These are phyloP conservation scores for Beauveria sp. DNA, from an alignment of 2,329 filamentous ascomycete genomes.

Conservation along the genomic window DNA sequence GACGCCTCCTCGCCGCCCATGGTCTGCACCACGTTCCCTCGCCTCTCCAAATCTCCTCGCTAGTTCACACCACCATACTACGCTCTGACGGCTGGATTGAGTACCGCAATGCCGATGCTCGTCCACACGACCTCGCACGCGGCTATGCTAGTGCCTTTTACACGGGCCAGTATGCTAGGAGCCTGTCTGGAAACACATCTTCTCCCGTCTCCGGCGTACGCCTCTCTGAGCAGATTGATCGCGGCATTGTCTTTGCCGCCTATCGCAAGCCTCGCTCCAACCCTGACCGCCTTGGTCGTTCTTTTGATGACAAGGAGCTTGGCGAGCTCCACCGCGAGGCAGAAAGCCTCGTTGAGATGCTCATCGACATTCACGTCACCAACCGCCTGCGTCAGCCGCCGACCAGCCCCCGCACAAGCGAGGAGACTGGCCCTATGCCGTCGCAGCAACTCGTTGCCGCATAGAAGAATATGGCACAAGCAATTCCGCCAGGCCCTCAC, in stretches of 20 bases:
- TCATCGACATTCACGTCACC: conserved; percentile 41
- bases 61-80: conserved; percentile 43
- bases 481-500: neutral
- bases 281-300: conserved; percentile 26
- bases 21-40: conserved; percentile 42
- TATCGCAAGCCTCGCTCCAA: conserved; percentile 41
- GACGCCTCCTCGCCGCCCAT: conserved; percentile 47
- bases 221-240: conserved; percentile 28
- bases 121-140: conserved; percentile 37
- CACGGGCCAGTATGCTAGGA: conserved; percentile 29
- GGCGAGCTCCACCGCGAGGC: conserved; percentile 40
- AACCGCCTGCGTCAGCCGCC: conserved; percentile 26
- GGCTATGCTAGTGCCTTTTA: conserved; percentile 49
- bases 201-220: conserved; percentile 19
- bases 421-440: conserved; percentile 34
- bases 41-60: conserved; percentile 43
- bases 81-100: conserved; percentile 44
- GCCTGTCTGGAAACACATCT: conserved; percentile 18
- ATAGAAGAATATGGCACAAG: neutral
- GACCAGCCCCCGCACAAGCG: conserved; percentile 18
- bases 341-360: conserved; percentile 44
- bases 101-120: conserved; percentile 36
- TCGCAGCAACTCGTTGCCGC: conserved; percentile 15
- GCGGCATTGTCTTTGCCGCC: conserved; percentile 49
- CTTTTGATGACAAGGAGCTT: conserved; percentile 32